A percentile compares a stretch with the other conserved stretches of the same genome.
Evolutionary conservation across 2,329 filamentous ascomycete genomes (phyloP).

Genomic region (Epichloe festucae): DNA sequence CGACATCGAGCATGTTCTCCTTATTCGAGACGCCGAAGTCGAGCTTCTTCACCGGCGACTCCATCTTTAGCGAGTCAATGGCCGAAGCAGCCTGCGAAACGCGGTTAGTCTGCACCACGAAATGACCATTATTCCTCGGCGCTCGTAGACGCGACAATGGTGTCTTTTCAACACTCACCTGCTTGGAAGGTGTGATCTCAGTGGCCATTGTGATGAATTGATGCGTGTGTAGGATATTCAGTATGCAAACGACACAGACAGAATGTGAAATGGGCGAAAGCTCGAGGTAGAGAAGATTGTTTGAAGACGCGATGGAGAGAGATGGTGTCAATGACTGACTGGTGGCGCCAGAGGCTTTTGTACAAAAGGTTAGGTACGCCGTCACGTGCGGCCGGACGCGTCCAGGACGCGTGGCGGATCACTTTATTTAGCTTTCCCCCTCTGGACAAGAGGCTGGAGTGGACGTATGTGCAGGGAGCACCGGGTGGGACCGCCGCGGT

Average conservation of each 20-base stretch:
- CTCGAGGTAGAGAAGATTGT: slow-evolving; percentile 9
- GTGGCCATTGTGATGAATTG: slow-evolving; percentile 51
- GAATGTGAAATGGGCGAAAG: slow-evolving; percentile 9
- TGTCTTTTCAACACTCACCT: slow-evolving; percentile 29
- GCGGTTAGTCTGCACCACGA: slow-evolving; percentile 17
- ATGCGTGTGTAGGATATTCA: slow-evolving; percentile 5
- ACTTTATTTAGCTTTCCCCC: slow-evolving; percentile 10
- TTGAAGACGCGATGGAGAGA: slow-evolving; percentile 19
- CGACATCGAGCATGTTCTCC: slow-evolving; percentile 56
- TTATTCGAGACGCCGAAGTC: slow-evolving; percentile 64
- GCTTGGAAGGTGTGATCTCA: slow-evolving; percentile 51
- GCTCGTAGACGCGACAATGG: not conserved
- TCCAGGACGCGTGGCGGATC: slow-evolving; percentile 12
- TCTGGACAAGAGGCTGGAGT: slow-evolving; percentile 4
- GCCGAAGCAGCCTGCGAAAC: slow-evolving; percentile 62
- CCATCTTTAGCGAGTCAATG: slow-evolving; percentile 83
- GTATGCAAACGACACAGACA: slow-evolving; percentile 10
- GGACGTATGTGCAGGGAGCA: not conserved
- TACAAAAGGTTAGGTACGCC: slow-evolving; percentile 19
- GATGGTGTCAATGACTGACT: slow-evolving; percentile 8
- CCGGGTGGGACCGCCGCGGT: not conserved
- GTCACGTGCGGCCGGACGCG: slow-evolving; percentile 27
- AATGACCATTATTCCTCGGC: not conserved
- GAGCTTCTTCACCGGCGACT: slow-evolving; percentile 84
- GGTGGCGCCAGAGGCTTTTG: slow-evolving; percentile 26